Conservation (phyloP, 345 rosid species). For the Eucalyptus dawsonii region DNA sequence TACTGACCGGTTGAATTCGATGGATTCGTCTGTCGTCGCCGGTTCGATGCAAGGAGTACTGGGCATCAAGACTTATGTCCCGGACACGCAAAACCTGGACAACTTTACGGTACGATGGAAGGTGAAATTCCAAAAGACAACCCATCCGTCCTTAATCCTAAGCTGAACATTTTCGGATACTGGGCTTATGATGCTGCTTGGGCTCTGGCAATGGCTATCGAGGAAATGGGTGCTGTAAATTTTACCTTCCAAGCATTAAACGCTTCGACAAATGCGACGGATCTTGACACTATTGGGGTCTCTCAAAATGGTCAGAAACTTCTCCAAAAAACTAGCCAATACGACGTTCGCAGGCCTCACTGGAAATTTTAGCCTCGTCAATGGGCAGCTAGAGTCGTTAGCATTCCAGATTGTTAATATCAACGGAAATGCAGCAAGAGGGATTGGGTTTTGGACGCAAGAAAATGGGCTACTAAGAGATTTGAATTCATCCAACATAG, state of each 20-base stretch:
- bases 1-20: too few relatives aligned
- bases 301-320: background rate
- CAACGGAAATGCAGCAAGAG: background rate
- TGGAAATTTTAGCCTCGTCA: background rate
- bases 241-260: background rate
- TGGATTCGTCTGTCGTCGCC: too few relatives aligned
- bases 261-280: background rate
- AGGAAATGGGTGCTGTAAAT: too few relatives aligned
- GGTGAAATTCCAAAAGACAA: too few relatives aligned
- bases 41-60: too few relatives aligned
- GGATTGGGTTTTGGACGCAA: background rate
- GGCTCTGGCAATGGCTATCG: too few relatives aligned
- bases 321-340: background rate
- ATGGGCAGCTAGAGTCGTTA: background rate
- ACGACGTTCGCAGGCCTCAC: background rate
- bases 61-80: too few relatives aligned
- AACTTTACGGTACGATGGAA: too few relatives aligned
- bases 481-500: background rate
- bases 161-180: too few relatives aligned
- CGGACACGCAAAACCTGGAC: too few relatives aligned
- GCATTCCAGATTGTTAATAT: background rate
- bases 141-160: too few relatives aligned
- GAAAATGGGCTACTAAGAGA: background rate
- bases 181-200: too few relatives aligned
- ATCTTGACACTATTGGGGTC: background rate